Evolutionary conservation across 495 filamentous ascomycete genomes (phyloP), one percentile per base, ranked within the genome.

Genomic region (Penicillium antarcticum): DNA sequence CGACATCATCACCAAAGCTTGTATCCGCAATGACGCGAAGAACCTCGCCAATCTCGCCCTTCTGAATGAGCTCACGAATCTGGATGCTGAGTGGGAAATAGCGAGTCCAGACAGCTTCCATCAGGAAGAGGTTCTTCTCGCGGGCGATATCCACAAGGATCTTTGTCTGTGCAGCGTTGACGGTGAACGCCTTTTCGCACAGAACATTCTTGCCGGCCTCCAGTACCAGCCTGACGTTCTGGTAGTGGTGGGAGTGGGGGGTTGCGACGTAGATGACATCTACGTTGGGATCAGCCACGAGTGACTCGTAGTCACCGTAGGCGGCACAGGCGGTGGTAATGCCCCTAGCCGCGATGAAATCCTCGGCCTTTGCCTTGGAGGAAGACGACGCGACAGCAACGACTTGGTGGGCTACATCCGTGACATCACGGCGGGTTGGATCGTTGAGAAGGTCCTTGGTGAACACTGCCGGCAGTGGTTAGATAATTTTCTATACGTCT

Each of bases 71-170:
- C 45, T 90, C 77, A 34, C 90, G 70, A 17, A 96, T 70, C 67
- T 92, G 83, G 48, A 87, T 80, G 55, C 82, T 87, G 4, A 92
- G 66, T 2, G 92, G 92, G 75, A 96, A 95, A 66, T 88, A 94
- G 18, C 92, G 75, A 34, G 92, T 97, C 92, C 94, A 97, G 11
- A 97, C 88, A 14, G 92, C 92, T 74, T 97, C 92, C 90, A 96
- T 96, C 33, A 97, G 68, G 73, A 97, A 96, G 17, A 96, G 62
- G n/a, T 83, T 81, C 79, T 95, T 95, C 58, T 80, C 74, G 58
- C 73, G 79, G 0, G 94, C 90, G 14, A 81, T 85, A 44, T 88
- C 82, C 45, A 85, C 79, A 13, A 97, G 76, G 52, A 86, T 85
- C 62, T 80, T 81, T 4, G 88, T 76, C 72, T 97, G 91, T 11